Base-by-base conservation (phyloP, 2,329 filamentous ascomycete genomes). In the Diaporthe citriasiana region DNA sequence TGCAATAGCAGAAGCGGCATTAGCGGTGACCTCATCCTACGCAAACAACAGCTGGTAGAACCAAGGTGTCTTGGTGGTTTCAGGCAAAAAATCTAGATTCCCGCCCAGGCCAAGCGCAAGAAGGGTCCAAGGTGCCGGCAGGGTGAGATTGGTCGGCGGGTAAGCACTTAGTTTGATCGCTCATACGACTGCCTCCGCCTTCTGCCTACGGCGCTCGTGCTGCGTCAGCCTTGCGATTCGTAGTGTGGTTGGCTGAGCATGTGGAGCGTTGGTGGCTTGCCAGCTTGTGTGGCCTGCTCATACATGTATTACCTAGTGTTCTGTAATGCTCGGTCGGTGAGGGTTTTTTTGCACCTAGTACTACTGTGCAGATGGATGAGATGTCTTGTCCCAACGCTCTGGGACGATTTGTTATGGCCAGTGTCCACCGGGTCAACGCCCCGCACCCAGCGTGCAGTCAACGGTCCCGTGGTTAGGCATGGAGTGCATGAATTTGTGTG, bases 191-290 rank as follows among this genome's bases (percentile, higher is more conserved):
- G 60, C 60, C 60, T 50, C 30, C 57, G 57, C 57, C 57, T 65
- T 50, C 60, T 15, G 27, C 27, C 19, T 22, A 47, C 60, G 27
- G 60, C 60, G 27, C 27, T 71, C 42, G n/a, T 71, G 69, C 56
- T 60, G 25, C 69, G 69, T 71, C 56, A 71, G 69, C 69, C 69
- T 71, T n/a, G 69, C 57, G 55, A 35, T 50, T 60, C 42, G 55
- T 59, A 17, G 30, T 13, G 45, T 50, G 30, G 45, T 66, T 66
- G 63, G 63, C 63, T 66, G 63, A 66, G 63, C 63, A 66, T 12
- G 45, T 66, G 63, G 63, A 66, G 33, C 22, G 30, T 17, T 6
- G 35, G 25, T 50, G 42, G 42, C 69, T 60, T 70, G 53, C 50
- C 19, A 15, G 51, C 51, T 30, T 42, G 38, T 45, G 38, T 57